A percentile compares a stretch with the other conserved stretches of the same genome.
phyloP scores from a whole-genome alignment of 1,284 basidiomycete species.

The Rhodofomes roseus region DNA sequence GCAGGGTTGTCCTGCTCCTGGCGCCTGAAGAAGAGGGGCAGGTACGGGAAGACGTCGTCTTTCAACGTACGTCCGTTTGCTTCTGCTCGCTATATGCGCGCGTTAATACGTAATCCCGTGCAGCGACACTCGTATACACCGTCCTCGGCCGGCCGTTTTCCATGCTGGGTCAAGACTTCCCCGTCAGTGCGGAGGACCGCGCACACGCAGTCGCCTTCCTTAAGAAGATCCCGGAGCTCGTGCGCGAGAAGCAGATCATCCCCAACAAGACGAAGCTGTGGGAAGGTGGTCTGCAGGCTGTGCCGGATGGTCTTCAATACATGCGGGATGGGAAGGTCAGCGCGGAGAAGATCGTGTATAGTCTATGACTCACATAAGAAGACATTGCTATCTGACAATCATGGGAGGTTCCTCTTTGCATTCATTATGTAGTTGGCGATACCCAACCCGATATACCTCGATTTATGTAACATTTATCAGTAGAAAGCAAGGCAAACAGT shows the following conservation, averaged over 20 bases:
- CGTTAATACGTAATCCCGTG: neutral
- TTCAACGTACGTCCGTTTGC: constrained; percentile 9
- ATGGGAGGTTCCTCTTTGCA: neutral
- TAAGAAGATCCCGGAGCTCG: constrained; percentile 19
- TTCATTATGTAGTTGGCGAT: neutral
- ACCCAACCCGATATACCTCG: neutral
- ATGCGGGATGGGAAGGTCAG: constrained; percentile 23
- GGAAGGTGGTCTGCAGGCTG: constrained; percentile 18
- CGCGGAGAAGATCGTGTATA: constrained; percentile 25
- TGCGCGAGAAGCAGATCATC: constrained; percentile 14
- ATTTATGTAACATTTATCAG: neutral
- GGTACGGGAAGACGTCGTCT: constrained; percentile 14
- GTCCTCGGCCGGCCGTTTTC: constrained; percentile 17
- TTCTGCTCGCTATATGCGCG: neutral
- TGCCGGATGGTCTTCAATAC: constrained; percentile 21
- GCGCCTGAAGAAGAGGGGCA: constrained; percentile 6
- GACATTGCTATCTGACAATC: neutral
- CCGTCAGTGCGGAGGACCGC: constrained; percentile 14
- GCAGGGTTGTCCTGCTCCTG: constrained; percentile 17
- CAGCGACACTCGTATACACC: constrained; percentile 20
- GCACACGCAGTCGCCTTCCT: constrained; percentile 21
- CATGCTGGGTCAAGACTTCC: constrained; percentile 4
- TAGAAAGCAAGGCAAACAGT: neutral
- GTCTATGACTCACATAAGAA: constrained; percentile 4
- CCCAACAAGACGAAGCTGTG: constrained; percentile 20